Percentiles rank a stretch among this genome's conserved stretches.
These are phyloP conservation scores for Scleroderma citrinum DNA, from an alignment of 768 basidiomycete genomes.

Conservation along the genomic window DNA sequence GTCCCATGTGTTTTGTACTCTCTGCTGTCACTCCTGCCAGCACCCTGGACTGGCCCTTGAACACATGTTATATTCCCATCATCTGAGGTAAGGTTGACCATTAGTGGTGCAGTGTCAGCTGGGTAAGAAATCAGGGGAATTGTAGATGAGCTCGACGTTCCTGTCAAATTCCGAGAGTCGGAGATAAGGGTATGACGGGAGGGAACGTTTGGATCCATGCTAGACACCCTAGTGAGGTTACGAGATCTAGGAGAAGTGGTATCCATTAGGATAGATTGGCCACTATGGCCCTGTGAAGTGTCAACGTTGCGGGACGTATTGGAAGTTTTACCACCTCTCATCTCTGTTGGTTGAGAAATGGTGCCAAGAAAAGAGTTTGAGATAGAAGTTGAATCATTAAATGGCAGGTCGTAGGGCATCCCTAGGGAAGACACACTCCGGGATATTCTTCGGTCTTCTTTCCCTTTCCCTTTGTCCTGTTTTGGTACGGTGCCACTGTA, in stretches of 20 bases:
- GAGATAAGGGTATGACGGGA: background rate
- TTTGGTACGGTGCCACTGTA: background rate
- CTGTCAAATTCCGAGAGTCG: background rate
- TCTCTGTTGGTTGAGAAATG: background rate
- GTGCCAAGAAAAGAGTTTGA: background rate
- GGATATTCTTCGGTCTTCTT: background rate
- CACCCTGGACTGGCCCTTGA: background rate
- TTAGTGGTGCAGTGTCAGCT: background rate
- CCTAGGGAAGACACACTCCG: background rate
- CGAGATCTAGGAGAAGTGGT: background rate
- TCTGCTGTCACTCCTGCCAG: background rate
- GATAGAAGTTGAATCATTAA: background rate
- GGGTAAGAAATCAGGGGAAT: background rate
- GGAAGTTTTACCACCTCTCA: background rate
- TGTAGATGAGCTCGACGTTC: background rate
- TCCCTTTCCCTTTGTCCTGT: background rate
- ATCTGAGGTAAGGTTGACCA: background rate
- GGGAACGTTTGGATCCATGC: background rate
- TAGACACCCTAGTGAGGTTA: background rate
- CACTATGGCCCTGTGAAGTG: no score
- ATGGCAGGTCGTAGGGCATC: background rate
- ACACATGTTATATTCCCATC: background rate
- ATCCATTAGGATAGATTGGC: background rate
- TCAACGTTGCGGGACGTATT: background rate
- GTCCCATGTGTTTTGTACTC: conserved; percentile 1